A percentile compares a stretch with the other conserved stretches of the same genome.
phyloP scores from a whole-genome alignment of 495 filamentous ascomycete species.

The Aspergillus leporis region DNA sequence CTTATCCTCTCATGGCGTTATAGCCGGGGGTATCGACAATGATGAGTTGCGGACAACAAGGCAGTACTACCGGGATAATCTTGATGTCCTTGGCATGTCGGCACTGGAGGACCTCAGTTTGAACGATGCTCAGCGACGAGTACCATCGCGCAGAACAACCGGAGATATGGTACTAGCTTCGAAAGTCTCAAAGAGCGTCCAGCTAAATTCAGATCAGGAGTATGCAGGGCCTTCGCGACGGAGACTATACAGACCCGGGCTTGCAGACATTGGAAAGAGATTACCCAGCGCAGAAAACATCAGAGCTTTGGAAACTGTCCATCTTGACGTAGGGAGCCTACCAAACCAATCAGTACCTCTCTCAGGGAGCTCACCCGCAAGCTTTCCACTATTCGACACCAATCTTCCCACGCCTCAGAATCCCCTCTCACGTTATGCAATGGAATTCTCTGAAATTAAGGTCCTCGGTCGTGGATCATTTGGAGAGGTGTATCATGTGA shows the following conservation, averaged over 20 bases:
- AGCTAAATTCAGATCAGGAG: slow-evolving; percentile 9
- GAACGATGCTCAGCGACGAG: slow-evolving; percentile 16
- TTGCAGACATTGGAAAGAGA: slow-evolving; percentile 19
- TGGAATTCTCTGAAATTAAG: slow-evolving; percentile 44
- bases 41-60: slow-evolving; percentile 38
- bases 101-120: slow-evolving; percentile 40
- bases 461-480: slow-evolving; percentile 54
- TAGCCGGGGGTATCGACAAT: slow-evolving; percentile 40
- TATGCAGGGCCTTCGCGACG: slow-evolving; percentile 11
- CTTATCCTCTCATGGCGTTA: slow-evolving; percentile 39
- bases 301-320: slow-evolving; percentile 26
- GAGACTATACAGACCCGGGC: slow-evolving; percentile 12
- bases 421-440: slow-evolving; percentile 40
- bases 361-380: slow-evolving; percentile 37
- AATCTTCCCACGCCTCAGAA: slow-evolving; percentile 21
- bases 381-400: slow-evolving; percentile 34
- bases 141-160: slow-evolving; percentile 18
- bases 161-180: slow-evolving; percentile 28
- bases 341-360: slow-evolving; percentile 29
- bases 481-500: slow-evolving; percentile 54
- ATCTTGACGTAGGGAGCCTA: slow-evolving; percentile 21
- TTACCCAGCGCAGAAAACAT: slow-evolving; percentile 21
- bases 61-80: slow-evolving; percentile 45
- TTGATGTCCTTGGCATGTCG: slow-evolving; percentile 41
- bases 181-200: slow-evolving; percentile 15